These are phyloP conservation scores for Candida adriatica DNA, from an alignment of 805 yeast species.

Conservation along the genomic window DNA sequence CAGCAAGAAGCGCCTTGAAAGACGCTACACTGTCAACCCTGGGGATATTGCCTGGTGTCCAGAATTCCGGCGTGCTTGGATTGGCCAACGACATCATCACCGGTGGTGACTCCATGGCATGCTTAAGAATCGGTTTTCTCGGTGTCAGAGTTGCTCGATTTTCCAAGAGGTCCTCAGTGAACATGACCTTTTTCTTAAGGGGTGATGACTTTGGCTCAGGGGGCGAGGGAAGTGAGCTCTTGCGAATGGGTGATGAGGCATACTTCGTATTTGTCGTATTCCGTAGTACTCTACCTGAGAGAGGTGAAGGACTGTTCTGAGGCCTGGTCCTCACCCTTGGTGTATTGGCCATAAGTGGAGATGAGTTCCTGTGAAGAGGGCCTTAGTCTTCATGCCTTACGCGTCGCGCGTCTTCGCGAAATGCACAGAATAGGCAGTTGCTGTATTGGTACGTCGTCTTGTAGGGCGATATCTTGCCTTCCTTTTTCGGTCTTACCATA, in stretches of 20 bases:
- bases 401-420: too few relatives aligned
- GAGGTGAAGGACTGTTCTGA: too few relatives aligned
- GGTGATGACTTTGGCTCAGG: slow-evolving; percentile 21
- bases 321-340: too few relatives aligned
- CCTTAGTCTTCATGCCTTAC: too few relatives aligned
- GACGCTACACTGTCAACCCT: slow-evolving; percentile 8
- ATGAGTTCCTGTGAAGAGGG: too few relatives aligned
- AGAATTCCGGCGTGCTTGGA: slow-evolving; percentile 9
- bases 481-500: too few relatives aligned
- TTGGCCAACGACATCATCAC: slow-evolving; percentile 1
- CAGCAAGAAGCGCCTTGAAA: slow-evolving; percentile 15
- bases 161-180: slow-evolving; percentile 9
- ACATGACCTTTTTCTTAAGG: slow-evolving; percentile 16
- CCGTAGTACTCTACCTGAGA: too few relatives aligned
- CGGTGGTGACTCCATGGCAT: slow-evolving; percentile 1
- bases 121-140: slow-evolving; percentile 18
- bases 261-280: too few relatives aligned
- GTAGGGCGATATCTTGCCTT: too few relatives aligned
- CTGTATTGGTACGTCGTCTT: too few relatives aligned
- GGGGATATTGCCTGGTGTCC: slow-evolving; percentile 23
- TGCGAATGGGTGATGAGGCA: slow-evolving; percentile 17
- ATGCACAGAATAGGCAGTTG: too few relatives aligned
- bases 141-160: slow-evolving; percentile 13
- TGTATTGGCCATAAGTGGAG: too few relatives aligned
- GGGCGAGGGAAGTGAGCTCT: slow-evolving; percentile 18